Evolutionary conservation across 2,329 filamentous ascomycete species (phyloP).

Genomic region (Cladorrhinum sp.): DNA sequence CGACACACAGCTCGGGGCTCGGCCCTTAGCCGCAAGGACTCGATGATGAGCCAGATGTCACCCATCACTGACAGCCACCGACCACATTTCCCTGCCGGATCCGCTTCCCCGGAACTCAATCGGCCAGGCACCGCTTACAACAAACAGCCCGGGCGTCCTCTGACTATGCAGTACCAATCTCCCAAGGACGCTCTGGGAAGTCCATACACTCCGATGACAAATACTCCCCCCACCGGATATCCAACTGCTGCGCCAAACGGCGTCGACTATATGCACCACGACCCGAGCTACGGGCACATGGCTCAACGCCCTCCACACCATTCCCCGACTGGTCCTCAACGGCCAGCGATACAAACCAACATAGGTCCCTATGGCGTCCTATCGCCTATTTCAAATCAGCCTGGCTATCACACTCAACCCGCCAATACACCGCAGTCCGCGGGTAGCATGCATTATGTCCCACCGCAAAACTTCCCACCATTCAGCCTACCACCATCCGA

Average conservation of each 20-base stretch:
- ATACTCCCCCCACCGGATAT: conserved; percentile 40
- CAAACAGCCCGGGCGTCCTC: conserved; percentile 34
- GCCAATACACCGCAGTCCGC: conserved; percentile 45
- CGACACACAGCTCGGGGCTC: conserved; percentile 78
- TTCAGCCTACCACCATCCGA: conserved; percentile 63
- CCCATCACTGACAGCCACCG: conserved; percentile 41
- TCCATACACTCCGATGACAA: conserved; percentile 47
- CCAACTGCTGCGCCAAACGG: conserved; percentile 37
- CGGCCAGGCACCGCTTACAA: conserved; percentile 42
- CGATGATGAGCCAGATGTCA: conserved; percentile 53
- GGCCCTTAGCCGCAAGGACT: conserved; percentile 71
- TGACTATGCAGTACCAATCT: conserved; percentile 45
- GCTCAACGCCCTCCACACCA: conserved; percentile 35
- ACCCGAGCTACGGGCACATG: conserved; percentile 34
- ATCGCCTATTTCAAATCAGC: conserved; percentile 50
- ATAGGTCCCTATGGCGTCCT: conserved; percentile 50
- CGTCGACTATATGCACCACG: conserved; percentile 45
- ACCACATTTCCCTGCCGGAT: conserved; percentile 40
- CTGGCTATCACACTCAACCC: conserved; percentile 47
- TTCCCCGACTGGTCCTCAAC: conserved; percentile 42
- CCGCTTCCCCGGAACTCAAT: conserved; percentile 48
- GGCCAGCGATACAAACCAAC: conserved; percentile 46
- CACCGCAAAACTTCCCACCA: conserved; percentile 59
- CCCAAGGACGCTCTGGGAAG: conserved; percentile 43
- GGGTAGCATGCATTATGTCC: conserved; percentile 46